Conservation (phyloP, 1,284 basidiomycete species). For the Ganoderma lucidum region DNA sequence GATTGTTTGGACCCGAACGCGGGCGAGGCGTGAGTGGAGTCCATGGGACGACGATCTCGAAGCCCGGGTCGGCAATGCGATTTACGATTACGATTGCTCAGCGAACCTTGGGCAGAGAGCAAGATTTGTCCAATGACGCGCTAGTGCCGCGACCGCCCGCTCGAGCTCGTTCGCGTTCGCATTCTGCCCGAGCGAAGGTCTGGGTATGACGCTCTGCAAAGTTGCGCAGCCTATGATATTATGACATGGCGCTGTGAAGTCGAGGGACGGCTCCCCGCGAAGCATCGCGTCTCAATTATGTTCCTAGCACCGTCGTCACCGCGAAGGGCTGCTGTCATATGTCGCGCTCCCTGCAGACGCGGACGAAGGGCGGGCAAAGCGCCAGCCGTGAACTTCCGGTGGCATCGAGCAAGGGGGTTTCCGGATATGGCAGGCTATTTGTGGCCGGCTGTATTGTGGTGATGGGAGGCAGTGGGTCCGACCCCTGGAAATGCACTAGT, state of each 20-base stretch:
- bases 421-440: conserved; percentile 4
- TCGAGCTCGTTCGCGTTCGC: background rate
- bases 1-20: background rate
- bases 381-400: background rate
- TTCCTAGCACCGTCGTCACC: background rate
- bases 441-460: background rate
- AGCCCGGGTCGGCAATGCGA: background rate
- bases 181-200: background rate
- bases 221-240: background rate
- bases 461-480: conserved; percentile 5
- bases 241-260: background rate
- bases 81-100: background rate
- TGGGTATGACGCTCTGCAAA: background rate
- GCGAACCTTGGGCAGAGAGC: background rate
- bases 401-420: background rate
- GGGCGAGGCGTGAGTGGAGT: background rate
- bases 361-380: background rate
- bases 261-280: background rate
- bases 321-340: background rate
- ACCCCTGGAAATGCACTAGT: background rate
- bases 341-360: background rate
- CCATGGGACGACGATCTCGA: background rate
- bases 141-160: background rate
- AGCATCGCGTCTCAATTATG: background rate
- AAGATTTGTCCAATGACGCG: background rate